Evolutionary conservation across 257 asterid genomes (phyloP), one percentile per base, ranked within the genome.

Genomic region (Paraleonurus japonicus): DNA sequence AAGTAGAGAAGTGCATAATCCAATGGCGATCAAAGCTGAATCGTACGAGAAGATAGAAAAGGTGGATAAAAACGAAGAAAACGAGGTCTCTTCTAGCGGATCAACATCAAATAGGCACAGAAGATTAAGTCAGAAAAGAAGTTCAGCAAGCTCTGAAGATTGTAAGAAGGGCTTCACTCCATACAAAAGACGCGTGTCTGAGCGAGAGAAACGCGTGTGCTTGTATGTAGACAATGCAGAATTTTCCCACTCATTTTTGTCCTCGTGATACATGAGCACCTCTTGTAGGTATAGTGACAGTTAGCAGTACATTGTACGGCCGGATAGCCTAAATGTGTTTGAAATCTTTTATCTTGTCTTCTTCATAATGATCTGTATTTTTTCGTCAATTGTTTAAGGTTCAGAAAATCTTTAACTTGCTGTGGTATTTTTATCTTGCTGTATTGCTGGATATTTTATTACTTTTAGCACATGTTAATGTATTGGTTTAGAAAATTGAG

Each of bases 101-200:
- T 88, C 96, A n/a, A 72, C 78, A 41, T 65, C 39, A 33, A 71
- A 47, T 13, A 68, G 70, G 45, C 79, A 77, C 10, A 76, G 48
- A 4, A 83, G 77, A 72, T 51, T 76, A n/a, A 80, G 81, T 3
- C 74, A 77, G 72, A 79, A 75, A 73, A 80, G 76, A 61, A 59
- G 67, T 17, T 61, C 83, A 17, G 80, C 80, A 1, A 79, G 72
- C 55, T 72, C 81, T 16, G 11, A 61, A 16, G 80, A 78, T 57
- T 63, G 80, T 15, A 70, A 80, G 60, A 84, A 70, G 77, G 98
- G 97, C 2, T 93, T 93, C 43, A 80, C 86, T 24, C 98, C 95
- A 1, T 90, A 87, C 67, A 90, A 88, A 78, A 82, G 96, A 71
- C 87, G 87, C 26, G 13, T 26, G 3, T 70, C 79, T 45, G 93